Percentiles rank a stretch among this genome's conserved stretches.
phyloP scores from a whole-genome alignment of 352 stramenopile genomes.

The Phytophthora pistaciae region DNA sequence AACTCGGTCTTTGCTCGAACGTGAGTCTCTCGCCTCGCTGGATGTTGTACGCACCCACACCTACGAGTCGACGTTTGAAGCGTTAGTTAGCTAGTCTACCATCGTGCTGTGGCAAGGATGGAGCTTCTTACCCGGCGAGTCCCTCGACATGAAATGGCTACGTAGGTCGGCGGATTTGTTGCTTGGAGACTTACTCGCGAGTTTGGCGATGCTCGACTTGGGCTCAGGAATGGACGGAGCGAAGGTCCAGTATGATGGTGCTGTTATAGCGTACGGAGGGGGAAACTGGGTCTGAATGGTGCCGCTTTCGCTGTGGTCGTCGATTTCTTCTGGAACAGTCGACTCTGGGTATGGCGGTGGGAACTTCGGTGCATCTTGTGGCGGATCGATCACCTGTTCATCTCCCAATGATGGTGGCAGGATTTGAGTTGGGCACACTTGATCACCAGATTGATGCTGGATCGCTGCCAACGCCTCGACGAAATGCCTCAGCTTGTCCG shows the following conservation, averaged over 20 bases:
- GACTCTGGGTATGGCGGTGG: conserved; percentile 55
- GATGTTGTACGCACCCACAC: conserved; percentile 66
- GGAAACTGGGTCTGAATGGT: conserved; percentile 31
- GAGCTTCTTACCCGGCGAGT: conserved; percentile 22
- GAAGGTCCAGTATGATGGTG: conserved; percentile 44
- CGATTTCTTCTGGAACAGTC: conserved; percentile 19
- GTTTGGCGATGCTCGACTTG: conserved; percentile 35
- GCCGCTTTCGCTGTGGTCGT: conserved; percentile 17
- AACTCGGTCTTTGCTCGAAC: conserved; percentile 46
- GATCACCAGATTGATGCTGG: conserved; percentile 8
- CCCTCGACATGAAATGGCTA: conserved; percentile 28
- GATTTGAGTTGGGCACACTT: background rate
- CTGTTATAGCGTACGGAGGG: conserved; percentile 44
- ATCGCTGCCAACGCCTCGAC: conserved; percentile 41
- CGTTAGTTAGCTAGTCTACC: background rate
- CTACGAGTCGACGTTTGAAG: conserved; percentile 12
- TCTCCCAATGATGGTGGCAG: background rate
- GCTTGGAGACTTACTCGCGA: conserved; percentile 24
- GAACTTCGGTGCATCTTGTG: conserved; percentile 23
- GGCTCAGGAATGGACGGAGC: conserved; percentile 29
- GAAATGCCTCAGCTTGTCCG: conserved; percentile 44
- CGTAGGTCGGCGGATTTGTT: conserved; percentile 16
- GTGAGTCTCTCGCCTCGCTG: conserved; percentile 51
- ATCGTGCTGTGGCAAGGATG: background rate
- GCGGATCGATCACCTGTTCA: background rate